phyloP scores from a whole-genome alignment of 257 asterid genomes.

The Jaltomata sinuosa region DNA sequence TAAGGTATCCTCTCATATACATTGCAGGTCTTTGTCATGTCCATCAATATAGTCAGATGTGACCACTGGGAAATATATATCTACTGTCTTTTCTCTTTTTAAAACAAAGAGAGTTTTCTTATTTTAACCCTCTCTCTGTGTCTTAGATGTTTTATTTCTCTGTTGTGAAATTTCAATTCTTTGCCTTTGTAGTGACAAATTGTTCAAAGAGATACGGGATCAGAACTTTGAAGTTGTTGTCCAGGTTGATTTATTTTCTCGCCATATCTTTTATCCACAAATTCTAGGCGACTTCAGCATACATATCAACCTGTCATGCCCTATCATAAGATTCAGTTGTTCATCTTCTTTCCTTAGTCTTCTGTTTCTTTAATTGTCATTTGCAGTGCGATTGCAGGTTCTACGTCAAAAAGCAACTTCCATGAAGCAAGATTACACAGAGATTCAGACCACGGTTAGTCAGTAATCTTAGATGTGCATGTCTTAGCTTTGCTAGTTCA shows the following conservation, averaged over 20 bases:
- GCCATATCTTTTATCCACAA: background rate
- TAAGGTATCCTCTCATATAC: background rate
- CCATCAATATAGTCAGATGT: background rate
- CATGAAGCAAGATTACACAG: constrained; percentile 96
- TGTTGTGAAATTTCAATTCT: background rate
- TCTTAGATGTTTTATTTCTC: background rate
- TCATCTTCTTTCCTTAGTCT: constrained; percentile 6
- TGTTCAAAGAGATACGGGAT: constrained; percentile 95
- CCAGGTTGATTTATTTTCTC: constrained; percentile 63
- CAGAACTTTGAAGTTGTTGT: constrained; percentile 93
- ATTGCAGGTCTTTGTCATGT: background rate
- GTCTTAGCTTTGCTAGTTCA: constrained; percentile 3
- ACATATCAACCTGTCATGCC: background rate
- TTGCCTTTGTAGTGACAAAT: constrained; percentile 63
- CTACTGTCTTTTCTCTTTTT: background rate
- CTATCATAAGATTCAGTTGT: background rate
- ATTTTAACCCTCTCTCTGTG: background rate
- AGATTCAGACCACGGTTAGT: constrained; percentile 79
- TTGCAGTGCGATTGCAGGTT: constrained; percentile 68
- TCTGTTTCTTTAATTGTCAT: constrained; percentile 30
- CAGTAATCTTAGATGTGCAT: constrained; percentile 5
- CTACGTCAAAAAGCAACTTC: constrained; percentile 97
- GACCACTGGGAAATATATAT: background rate
- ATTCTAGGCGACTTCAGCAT: background rate
- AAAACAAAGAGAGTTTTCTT: background rate